phyloP scores from a whole-genome alignment of 371 early-diverging fungal species.

The Capniomyces stellatus region DNA sequence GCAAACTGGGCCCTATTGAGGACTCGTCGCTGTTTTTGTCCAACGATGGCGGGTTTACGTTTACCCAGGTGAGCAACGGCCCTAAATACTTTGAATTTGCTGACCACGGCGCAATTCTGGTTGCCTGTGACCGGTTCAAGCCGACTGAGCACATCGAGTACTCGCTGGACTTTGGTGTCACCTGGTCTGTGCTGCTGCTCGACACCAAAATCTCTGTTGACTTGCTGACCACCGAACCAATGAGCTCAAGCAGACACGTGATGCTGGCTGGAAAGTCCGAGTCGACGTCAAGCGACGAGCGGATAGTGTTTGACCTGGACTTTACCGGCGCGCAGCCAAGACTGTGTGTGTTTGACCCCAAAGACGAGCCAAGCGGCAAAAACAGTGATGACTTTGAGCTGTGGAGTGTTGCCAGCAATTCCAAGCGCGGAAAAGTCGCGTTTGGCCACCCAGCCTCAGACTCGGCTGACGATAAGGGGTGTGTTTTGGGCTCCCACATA shows the following conservation, averaged over 20 bases:
- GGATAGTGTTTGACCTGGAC: slow-evolving; percentile 48
- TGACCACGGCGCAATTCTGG: slow-evolving; percentile 59
- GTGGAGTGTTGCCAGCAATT: slow-evolving; percentile 40
- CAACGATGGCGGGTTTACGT: slow-evolving; percentile 60
- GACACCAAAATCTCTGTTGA: slow-evolving; percentile 31
- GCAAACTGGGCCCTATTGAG: slow-evolving; percentile 34
- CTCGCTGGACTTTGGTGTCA: slow-evolving; percentile 40
- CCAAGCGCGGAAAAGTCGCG: slow-evolving; percentile 1
- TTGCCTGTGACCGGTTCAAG: slow-evolving; percentile 50
- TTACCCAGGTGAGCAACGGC: slow-evolving; percentile 49
- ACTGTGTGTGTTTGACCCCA: slow-evolving; percentile 31
- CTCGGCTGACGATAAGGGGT: slow-evolving; percentile 17
- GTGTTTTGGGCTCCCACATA: slow-evolving; percentile 53
- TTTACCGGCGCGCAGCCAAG: slow-evolving; percentile 47
- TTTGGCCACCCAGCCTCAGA: slow-evolving; percentile 16
- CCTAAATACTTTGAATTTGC: slow-evolving; percentile 72
- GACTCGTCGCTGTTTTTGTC: slow-evolving; percentile 72
- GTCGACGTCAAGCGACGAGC: slow-evolving; percentile 14
- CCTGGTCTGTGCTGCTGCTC: slow-evolving; percentile 38
- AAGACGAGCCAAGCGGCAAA: slow-evolving; percentile 12
- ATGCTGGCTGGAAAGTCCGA: slow-evolving; percentile 19
- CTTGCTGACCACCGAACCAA: slow-evolving; percentile 50
- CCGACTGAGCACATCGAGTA: slow-evolving; percentile 56
- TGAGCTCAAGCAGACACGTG: slow-evolving; percentile 50
- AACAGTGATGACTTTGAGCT: slow-evolving; percentile 57